Percentiles rank a stretch among this genome's conserved stretches.
These are phyloP conservation scores for Pythium biforme DNA, from an alignment of 352 stramenopile genomes.

Conservation along the genomic window DNA sequence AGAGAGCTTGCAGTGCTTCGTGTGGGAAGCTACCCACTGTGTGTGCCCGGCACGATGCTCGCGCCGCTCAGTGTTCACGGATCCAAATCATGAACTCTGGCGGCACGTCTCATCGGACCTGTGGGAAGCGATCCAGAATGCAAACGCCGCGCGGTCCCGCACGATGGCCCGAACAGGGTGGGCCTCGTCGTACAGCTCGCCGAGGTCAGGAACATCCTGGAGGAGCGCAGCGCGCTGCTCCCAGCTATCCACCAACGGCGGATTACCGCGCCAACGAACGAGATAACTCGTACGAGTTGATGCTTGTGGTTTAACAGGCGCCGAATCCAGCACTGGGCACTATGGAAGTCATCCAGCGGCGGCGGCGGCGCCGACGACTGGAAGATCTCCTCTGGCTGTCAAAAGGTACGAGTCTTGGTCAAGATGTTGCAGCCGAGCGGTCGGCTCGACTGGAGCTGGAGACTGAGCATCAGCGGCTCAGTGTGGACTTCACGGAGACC, in stretches of 20 bases:
- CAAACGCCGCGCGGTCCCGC: too few species aligned
- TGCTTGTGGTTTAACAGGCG: constrained; percentile 1
- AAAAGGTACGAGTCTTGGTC: neutral
- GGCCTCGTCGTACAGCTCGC: constrained; percentile 2
- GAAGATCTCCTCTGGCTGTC: neutral
- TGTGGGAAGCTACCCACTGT: too few species aligned
- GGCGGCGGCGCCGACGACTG: constrained; percentile 7
- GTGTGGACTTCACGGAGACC: neutral
- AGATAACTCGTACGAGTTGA: constrained; percentile 11
- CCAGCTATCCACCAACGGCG: constrained; percentile 4
- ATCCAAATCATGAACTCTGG: neutral
- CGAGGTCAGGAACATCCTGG: constrained; percentile 10
- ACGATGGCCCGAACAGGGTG: neutral
- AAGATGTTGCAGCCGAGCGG: neutral
- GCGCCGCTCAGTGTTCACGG: too few species aligned
- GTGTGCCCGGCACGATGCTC: neutral
- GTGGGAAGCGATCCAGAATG: neutral
- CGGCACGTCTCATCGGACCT: neutral
- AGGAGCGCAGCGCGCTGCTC: constrained; percentile 2
- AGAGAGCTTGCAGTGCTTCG: neutral
- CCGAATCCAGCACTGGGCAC: neutral
- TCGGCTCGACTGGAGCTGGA: neutral
- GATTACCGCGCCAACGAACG: constrained; percentile 16
- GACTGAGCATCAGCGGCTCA: neutral
- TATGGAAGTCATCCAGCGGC: neutral